These are phyloP conservation scores for Geosmithia flava DNA, from an alignment of 2,329 filamentous ascomycete species.

Conservation along the genomic window DNA sequence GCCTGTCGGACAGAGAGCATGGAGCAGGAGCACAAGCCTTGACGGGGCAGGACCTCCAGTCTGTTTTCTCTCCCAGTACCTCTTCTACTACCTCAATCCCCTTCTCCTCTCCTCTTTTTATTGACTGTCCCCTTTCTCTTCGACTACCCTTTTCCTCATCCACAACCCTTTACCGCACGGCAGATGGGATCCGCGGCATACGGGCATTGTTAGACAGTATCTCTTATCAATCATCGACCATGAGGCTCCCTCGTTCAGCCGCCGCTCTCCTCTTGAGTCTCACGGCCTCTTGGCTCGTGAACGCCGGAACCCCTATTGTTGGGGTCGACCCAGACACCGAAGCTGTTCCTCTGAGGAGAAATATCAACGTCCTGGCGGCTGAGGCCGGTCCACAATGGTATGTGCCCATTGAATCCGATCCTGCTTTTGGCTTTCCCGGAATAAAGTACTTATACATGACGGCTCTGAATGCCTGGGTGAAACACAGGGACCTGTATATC, in stretches of 20 bases:
- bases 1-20: too few species aligned
- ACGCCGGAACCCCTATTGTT: background rate
- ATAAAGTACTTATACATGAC: background rate
- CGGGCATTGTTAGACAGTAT: background rate
- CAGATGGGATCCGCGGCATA: too few species aligned
- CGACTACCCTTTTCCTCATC: too few species aligned
- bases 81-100: too few species aligned
- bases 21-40: too few species aligned
- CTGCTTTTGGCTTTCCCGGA: background rate
- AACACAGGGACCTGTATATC: slow-evolving; percentile 34
- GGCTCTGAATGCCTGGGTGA: background rate
- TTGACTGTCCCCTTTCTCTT: too few species aligned
- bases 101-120: too few species aligned
- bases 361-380: slow-evolving; percentile 32
- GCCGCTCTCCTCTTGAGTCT: background rate
- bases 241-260: background rate
- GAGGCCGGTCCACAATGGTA: slow-evolving; percentile 31
- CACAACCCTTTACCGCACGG: too few species aligned
- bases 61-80: too few species aligned
- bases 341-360: slow-evolving; percentile 28
- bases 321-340: slow-evolving; percentile 25
- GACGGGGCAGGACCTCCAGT: too few species aligned
- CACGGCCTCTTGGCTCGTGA: background rate
- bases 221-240: background rate
- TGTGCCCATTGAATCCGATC: background rate